Evolutionary conservation across 495 filamentous ascomycete genomes (phyloP), one percentile per base, ranked within the genome.

Genomic region (Lasiosphaeriaceae sp.): DNA sequence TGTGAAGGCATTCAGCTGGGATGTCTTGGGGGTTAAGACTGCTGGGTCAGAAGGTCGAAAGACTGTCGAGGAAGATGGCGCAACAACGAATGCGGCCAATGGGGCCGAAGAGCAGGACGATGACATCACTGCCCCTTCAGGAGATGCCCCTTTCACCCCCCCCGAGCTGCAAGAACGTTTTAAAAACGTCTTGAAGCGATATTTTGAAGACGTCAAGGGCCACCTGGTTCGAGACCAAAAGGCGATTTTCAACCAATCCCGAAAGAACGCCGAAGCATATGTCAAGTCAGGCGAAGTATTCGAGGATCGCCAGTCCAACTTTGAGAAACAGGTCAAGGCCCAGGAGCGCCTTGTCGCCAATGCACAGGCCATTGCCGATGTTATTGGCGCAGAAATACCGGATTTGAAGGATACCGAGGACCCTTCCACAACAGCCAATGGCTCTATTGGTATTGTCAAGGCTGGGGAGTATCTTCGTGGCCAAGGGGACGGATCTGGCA

Each of bases 201-300:
- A 99, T 61, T 86, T 97, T 58, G 92, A 97, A 53, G 93, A 96
- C 65, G 89, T 97, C 68, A 96, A 94, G 71, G 71, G 79, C 6
- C 94, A 97, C 71, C 80, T 99, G 23, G 68, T 94, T 46, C 87
- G 88, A 6, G 93, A 97, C 62, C 94, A 99, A 66, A 90, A 93
- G 71, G 84, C 86, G 7, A 84, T 97, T 35, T 79, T 81, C 55
- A 79, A 76, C 22, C 94, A 99, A 71, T 89, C 86, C 47, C 88
- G 90, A 56, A 91, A 92, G 48, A 97, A 99, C 75, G 92, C 95
- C 2, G 94, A 99, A 69, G 94, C 93, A 6, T 99, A 99, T 67
- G 90, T 99, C 61, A 96, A 96, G 66, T 97, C 95, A 43, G 94
- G 94, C 14, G 94, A 99, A 65, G 92, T 99, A 44, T 99, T 99